Base-by-base conservation (phyloP, 1,139 yeast genomes). In the Zygoascus sp. region DNA sequence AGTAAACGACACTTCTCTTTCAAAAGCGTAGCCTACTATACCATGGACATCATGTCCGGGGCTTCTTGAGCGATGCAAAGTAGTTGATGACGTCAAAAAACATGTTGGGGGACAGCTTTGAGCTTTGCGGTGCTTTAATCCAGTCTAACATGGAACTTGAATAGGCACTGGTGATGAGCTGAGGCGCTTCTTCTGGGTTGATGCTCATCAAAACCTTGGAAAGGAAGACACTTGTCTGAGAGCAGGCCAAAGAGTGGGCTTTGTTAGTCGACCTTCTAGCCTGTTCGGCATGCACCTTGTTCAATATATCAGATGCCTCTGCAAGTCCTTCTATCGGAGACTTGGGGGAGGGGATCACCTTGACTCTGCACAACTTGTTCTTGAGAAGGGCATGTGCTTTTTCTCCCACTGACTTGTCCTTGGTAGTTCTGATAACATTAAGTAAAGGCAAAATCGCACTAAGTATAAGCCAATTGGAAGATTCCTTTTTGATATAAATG, bases 61-160 rank as follows among this genome's bases (percentile, higher is more conserved):
- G 42, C 38, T 49, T 69, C 50, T 65, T 48, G 37, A 53, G 76
- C 5, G 83, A 69, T 49, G 75, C 76, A 44, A 86, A 62, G 94
- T 95, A 89, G 65, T 88, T 88, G 59, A 85, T 75, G 53, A 88
- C 80, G 57, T 89, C 97, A 56, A 80, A 75, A 64, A 86, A 87
- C 59, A 87, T 63, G 11, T 79, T 73, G 2, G 86, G 74, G 25
- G 77, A 78, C 37, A 79, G 69, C 57, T 77, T 79, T 49, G 78
- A 72, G 43, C 68, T 68, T 34, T 68, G 58, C 49, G 72, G 42
- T 30, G 50, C 65, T 23, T 56, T 57, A 42, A 81, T 75, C 96
- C 96, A 88, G 17, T 63, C 59, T 56, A 78, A 76, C 62, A 87
- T 59, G 9, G 84, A 68, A 0, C 62, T 63, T 3, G 76, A 58